phyloP scores from a whole-genome alignment of 768 basidiomycete species.

The Lyophyllum shimeji region DNA sequence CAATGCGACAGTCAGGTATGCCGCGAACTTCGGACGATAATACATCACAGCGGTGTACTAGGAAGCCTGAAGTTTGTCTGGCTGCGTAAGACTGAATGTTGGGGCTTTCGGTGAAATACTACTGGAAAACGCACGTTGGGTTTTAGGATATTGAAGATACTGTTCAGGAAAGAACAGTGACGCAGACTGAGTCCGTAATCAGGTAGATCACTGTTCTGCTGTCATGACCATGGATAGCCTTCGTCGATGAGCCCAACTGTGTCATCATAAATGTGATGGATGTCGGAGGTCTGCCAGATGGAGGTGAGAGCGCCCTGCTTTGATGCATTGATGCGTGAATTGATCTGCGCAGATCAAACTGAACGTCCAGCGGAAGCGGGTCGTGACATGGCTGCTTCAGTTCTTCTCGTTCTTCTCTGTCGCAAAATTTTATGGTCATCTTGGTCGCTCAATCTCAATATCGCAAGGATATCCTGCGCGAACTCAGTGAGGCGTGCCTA shows the following conservation, averaged over 20 bases:
- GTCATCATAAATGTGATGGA: not conserved
- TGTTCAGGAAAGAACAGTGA: not conserved
- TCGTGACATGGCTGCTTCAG: too few species aligned
- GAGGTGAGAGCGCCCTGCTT: not conserved
- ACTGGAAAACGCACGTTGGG: too few species aligned
- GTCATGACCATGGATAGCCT: not conserved
- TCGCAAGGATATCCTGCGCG: too few species aligned
- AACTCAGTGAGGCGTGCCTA: too few species aligned
- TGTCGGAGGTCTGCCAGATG: not conserved
- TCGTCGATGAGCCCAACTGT: not conserved
- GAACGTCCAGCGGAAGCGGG: too few species aligned
- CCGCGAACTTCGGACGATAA: not conserved
- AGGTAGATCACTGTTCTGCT: not conserved
- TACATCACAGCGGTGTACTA: not conserved
- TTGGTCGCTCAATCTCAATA: too few species aligned
- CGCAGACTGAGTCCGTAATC: not conserved
- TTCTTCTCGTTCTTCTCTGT: too few species aligned
- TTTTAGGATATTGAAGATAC: too few species aligned
- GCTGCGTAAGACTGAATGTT: not conserved
- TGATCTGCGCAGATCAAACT: too few species aligned
- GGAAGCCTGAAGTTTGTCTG: not conserved
- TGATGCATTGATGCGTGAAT: too few species aligned
- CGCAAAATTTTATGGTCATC: too few species aligned
- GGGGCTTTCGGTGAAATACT: too few species aligned
- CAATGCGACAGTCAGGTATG: not conserved